phyloP scores from a whole-genome alignment of 257 asterid species.

The Plantago major region DNA sequence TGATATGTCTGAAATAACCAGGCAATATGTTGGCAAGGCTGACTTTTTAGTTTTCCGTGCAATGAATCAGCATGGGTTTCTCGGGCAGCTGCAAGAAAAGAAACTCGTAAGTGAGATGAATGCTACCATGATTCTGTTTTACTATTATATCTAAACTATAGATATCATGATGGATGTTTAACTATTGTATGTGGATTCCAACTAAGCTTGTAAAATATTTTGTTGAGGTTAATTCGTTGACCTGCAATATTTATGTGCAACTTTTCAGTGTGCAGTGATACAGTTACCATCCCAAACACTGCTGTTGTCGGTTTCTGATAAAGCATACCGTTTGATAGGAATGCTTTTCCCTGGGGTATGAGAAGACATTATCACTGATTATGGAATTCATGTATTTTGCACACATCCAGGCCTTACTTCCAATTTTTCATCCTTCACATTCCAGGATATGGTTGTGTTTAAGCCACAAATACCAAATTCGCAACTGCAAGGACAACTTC shows the following conservation, averaged over 20 bases:
- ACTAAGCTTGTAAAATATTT: not conserved
- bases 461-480: constrained; percentile 68
- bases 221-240: not conserved
- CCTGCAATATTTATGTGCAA: constrained; percentile 4
- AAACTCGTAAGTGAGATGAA: constrained; percentile 66
- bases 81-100: constrained; percentile 85
- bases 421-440: not conserved
- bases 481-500: constrained; percentile 28
- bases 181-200: too few relatives aligned
- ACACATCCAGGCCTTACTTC: not conserved
- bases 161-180: too few relatives aligned
- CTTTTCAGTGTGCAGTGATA: constrained; percentile 80
- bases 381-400: not conserved
- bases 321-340: constrained; percentile 78
- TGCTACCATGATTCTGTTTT: constrained; percentile 7
- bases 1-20: constrained; percentile 20
- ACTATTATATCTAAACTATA: too few relatives aligned
- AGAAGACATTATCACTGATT: not conserved
- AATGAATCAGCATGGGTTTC: constrained; percentile 84
- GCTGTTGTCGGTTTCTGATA: constrained; percentile 77
- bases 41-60: constrained; percentile 89
- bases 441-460: constrained; percentile 83
- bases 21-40: constrained; percentile 81
- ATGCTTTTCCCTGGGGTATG: constrained; percentile 93
- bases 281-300: constrained; percentile 85